Conservation (phyloP, 2,329 filamentous ascomycete species). For the Incumbomyces delicatus region DNA sequence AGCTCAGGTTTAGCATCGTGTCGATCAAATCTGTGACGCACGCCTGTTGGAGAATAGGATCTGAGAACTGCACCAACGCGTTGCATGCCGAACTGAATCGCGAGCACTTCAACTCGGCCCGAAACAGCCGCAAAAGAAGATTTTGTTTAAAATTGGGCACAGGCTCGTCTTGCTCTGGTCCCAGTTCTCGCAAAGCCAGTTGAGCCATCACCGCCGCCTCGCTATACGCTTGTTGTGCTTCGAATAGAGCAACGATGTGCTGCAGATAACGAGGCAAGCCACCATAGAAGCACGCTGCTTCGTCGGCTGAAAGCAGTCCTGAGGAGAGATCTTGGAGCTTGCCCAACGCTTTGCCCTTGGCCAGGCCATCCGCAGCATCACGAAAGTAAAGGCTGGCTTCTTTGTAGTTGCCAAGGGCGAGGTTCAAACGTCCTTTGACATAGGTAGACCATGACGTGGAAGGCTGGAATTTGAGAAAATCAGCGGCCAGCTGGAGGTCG, state of each 20-base stretch:
- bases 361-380: conserved; percentile 58
- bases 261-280: conserved; percentile 78
- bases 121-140: conserved; percentile 75
- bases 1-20: conserved; percentile 27
- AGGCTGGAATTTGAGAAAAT: conserved; percentile 57
- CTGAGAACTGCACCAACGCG: conserved; percentile 62
- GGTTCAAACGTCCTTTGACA: conserved; percentile 68
- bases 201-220: conserved; percentile 77
- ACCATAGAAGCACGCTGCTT: conserved; percentile 57
- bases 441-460: conserved; percentile 57
- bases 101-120: conserved; percentile 65
- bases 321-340: conserved; percentile 39
- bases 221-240: conserved; percentile 64
- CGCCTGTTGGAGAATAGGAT: conserved; percentile 60
- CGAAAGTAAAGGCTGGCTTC: conserved; percentile 67
- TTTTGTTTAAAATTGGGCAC: conserved; percentile 48
- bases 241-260: conserved; percentile 75
- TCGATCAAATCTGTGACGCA: conserved; percentile 59
- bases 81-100: conserved; percentile 77
- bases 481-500: conserved; percentile 54
- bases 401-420: conserved; percentile 64
- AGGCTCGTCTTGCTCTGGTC: conserved; percentile 26
- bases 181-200: conserved; percentile 58
- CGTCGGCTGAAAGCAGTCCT: conserved; percentile 64
- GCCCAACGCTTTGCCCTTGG: conserved; percentile 35